A percentile compares a stretch with the other conserved stretches of the same genome.
These are phyloP conservation scores for Cenchrus fungigraminus DNA, from an alignment of 176 grass and related monocot species.

Conservation along the genomic window DNA sequence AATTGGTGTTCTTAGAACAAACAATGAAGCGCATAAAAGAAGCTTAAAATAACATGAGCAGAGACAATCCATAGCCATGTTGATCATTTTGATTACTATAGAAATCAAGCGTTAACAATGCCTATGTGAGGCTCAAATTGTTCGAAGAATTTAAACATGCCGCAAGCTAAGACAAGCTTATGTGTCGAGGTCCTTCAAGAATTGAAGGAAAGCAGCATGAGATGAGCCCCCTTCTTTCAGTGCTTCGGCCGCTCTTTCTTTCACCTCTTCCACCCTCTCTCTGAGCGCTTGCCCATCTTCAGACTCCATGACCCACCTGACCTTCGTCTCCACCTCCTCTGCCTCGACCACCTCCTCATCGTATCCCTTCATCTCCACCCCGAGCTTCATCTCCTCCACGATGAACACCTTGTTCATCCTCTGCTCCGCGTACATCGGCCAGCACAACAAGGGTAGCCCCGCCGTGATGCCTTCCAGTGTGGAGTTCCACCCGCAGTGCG, in stretches of 20 bases:
- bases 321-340: slow-evolving; percentile 47
- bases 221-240: slow-evolving; percentile 28
- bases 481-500: slow-evolving; percentile 66
- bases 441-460: slow-evolving; percentile 47
- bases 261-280: slow-evolving; percentile 14
- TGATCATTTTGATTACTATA: too few relatives aligned
- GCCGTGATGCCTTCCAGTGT: slow-evolving; percentile 41
- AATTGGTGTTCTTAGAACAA: too few relatives aligned
- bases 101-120: too few relatives aligned
- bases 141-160: too few relatives aligned
- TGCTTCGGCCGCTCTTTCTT: slow-evolving; percentile 16
- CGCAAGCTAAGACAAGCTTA: neutral
- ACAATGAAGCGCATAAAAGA: too few relatives aligned
- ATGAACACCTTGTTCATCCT: slow-evolving; percentile 54
- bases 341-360: slow-evolving; percentile 38
- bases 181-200: slow-evolving; percentile 29
- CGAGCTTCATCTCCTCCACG: slow-evolving; percentile 51
- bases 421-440: slow-evolving; percentile 51
- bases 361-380: slow-evolving; percentile 46
- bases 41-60: too few relatives aligned
- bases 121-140: too few relatives aligned
- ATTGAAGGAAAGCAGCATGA: slow-evolving; percentile 24
- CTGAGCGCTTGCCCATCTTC: slow-evolving; percentile 32
- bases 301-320: slow-evolving; percentile 49
- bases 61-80: too few relatives aligned